A percentile compares a stretch with the other conserved stretches of the same genome.
Evolutionary conservation across 2,329 filamentous ascomycete species (phyloP).

Genomic region (Ceratocystis papillata): DNA sequence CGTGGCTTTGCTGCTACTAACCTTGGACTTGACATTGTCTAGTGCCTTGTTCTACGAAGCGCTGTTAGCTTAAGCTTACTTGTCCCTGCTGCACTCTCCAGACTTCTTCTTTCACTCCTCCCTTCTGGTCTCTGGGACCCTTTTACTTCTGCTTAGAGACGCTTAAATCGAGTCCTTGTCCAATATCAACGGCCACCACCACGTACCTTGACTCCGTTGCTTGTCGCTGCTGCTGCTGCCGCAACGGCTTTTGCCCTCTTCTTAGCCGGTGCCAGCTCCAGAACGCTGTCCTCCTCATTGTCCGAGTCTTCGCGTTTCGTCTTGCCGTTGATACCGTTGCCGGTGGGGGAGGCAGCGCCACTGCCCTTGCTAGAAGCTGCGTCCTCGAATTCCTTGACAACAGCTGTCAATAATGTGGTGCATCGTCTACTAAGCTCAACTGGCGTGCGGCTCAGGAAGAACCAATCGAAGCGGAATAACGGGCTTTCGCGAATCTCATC

Average conservation of each 20-base stretch:
- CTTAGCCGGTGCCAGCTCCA: conserved; percentile 75
- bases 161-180: not conserved
- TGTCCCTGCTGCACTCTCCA: not conserved
- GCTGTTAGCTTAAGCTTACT: conserved; percentile 12
- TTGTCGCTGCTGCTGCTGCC: not conserved
- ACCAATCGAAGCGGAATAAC: conserved; percentile 97
- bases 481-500: conserved; percentile 93
- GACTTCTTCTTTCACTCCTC: not conserved
- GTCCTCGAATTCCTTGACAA: conserved; percentile 88
- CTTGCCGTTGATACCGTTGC: conserved; percentile 52
- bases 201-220: conserved; percentile 69
- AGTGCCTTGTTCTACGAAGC: conserved; percentile 72
- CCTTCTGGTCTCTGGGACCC: not conserved
- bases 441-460: conserved; percentile 89
- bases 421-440: conserved; percentile 86
- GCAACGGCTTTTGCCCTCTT: conserved; percentile 55
- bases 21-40: conserved; percentile 65
- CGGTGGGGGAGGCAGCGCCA: conserved; percentile 18
- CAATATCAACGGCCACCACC: conserved; percentile 13
- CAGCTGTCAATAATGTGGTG: conserved; percentile 85
- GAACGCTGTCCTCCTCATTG: conserved; percentile 69
- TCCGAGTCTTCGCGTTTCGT: conserved; percentile 75
- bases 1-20: conserved; percentile 56
- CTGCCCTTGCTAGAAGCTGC: conserved; percentile 37
- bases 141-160: not conserved